These are phyloP conservation scores for Articulospora tetracladia DNA, from an alignment of 495 filamentous ascomycete species.

Conservation along the genomic window DNA sequence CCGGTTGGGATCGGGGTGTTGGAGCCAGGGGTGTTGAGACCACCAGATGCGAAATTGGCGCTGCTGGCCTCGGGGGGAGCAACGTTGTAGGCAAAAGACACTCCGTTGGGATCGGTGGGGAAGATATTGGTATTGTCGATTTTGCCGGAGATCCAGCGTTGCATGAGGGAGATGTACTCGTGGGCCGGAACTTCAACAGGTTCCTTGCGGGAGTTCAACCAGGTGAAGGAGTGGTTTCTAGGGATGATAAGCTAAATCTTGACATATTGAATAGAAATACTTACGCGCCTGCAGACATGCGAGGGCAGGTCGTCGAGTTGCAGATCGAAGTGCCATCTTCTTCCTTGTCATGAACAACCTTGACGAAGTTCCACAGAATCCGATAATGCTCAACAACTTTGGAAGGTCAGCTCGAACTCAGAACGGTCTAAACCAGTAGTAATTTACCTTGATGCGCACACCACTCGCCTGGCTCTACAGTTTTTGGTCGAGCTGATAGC, in stretches of 20 bases:
- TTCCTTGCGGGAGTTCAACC: constrained; percentile 66
- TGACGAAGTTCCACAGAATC: constrained; percentile 76
- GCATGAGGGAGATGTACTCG: constrained; percentile 88
- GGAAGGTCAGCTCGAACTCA: neutral
- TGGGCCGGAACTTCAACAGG: constrained; percentile 69
- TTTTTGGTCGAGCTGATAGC: constrained; percentile 80
- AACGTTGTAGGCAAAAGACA: constrained; percentile 51
- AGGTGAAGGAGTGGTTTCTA: constrained; percentile 85
- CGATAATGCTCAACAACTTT: constrained; percentile 88
- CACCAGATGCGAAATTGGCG: constrained; percentile 55
- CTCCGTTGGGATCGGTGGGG: constrained; percentile 64
- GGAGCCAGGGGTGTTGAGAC: constrained; percentile 53
- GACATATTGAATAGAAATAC: constrained; percentile 32
- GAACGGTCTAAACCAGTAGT: neutral
- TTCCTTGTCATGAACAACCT: constrained; percentile 77
- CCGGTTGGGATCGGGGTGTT: constrained; percentile 44
- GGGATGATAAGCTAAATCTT: constrained; percentile 10
- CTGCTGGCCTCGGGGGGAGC: constrained; percentile 38
- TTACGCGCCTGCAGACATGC: constrained; percentile 88
- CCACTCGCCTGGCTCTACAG: constrained; percentile 90
- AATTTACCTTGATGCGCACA: constrained; percentile 83
- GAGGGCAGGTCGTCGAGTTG: constrained; percentile 77
- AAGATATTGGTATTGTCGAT: constrained; percentile 83
- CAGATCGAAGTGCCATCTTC: constrained; percentile 70
- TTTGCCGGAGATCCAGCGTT: constrained; percentile 91